Conservation (phyloP, 805 yeast species). For the Saturnispora mendoncae region DNA sequence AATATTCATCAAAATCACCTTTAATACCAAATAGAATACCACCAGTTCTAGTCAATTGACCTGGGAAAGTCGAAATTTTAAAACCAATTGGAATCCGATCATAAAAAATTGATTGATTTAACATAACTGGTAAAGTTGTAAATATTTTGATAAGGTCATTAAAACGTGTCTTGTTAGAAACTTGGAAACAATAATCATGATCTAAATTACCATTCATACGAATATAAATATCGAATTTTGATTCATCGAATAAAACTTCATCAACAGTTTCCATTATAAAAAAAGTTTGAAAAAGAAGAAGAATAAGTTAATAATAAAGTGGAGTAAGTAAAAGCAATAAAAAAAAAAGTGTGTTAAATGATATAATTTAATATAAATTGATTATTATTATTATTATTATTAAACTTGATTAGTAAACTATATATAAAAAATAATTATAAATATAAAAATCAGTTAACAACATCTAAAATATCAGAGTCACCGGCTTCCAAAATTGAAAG, state of each 20-base stretch:
- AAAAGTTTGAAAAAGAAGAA: neutral
- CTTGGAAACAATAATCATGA: conserved; percentile 82
- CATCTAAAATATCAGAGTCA: conserved; percentile 96
- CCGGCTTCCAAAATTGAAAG: conserved; percentile 95
- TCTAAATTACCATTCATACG: conserved; percentile 81
- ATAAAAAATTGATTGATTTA: conserved; percentile 76
- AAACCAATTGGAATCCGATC: conserved; percentile 56
- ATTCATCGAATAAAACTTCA: neutral
- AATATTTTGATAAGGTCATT: conserved; percentile 54
- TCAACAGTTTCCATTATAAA: conserved; percentile 5
- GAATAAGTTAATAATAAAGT: neutral
- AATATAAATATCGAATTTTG: conserved; percentile 44
- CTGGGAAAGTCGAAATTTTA: conserved; percentile 56
- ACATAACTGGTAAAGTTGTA: conserved; percentile 55
- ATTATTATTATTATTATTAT: too few relatives aligned
- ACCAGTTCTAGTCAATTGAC: conserved; percentile 77
- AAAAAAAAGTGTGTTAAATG: too few relatives aligned
- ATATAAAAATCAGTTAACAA: conserved; percentile 30
- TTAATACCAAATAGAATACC: conserved; percentile 59
- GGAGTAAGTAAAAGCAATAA: neutral
- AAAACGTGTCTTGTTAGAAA: conserved; percentile 52
- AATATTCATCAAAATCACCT: conserved; percentile 41
- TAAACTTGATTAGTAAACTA: too few relatives aligned
- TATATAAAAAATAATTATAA: too few relatives aligned
- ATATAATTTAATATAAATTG: too few relatives aligned